Percentiles rank a stretch among this genome's conserved stretches.
Evolutionary conservation across 2,329 filamentous ascomycete species (phyloP).

Genomic region (Hymenoscyphus fructigenus): DNA sequence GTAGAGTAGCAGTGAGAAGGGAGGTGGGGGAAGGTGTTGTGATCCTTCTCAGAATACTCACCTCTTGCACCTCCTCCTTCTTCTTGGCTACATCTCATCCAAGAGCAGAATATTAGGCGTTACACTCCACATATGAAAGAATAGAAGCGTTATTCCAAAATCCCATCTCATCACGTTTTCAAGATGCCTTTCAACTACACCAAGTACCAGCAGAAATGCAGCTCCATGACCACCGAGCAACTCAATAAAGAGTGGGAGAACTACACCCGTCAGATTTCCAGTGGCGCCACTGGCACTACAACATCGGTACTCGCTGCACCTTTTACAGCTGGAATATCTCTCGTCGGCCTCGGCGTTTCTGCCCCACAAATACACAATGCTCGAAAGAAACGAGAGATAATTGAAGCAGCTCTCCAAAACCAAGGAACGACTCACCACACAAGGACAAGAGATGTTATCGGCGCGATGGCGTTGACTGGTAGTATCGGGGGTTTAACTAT

Average conservation of each 20-base stretch:
- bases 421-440: slow-evolving; percentile 37
- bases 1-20: too few relatives aligned
- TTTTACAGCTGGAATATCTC: slow-evolving; percentile 37
- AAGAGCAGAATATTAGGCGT: background rate
- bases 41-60: too few relatives aligned
- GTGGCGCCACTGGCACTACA: background rate
- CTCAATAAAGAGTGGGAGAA: slow-evolving; percentile 2
- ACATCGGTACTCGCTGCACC: slow-evolving; percentile 38
- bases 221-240: background rate
- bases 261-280: background rate
- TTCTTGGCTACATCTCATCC: too few relatives aligned
- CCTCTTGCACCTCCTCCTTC: too few relatives aligned
- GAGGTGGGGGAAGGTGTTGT: too few relatives aligned
- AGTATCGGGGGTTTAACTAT: background rate
- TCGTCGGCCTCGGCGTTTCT: slow-evolving; percentile 39
- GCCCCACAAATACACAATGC: slow-evolving; percentile 42
- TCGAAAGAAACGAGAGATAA: slow-evolving; percentile 40
- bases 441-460: slow-evolving; percentile 41
- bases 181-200: slow-evolving; percentile 1
- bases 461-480: slow-evolving; percentile 34
- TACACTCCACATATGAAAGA: background rate
- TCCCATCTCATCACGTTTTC: background rate
- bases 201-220: background rate
- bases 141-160: background rate
- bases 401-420: slow-evolving; percentile 38